Evolutionary conservation across 345 rosid genomes (phyloP), one percentile per base, ranked within the genome.

Genomic region (Lepidium africanum): DNA sequence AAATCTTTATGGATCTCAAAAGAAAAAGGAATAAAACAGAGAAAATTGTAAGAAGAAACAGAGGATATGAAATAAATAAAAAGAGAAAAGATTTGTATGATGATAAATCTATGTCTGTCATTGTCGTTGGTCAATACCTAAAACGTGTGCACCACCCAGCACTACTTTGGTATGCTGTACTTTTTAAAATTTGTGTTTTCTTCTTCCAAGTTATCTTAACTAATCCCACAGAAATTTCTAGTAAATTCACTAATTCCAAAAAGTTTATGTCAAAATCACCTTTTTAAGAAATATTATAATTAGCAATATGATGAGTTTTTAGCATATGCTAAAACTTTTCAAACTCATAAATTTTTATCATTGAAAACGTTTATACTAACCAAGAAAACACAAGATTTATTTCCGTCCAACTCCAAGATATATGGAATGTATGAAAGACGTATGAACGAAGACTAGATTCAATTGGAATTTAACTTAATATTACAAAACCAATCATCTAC

Each of bases 101-200:
- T 39, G 52, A 56, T 27, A 46, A 30, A 39, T 45, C 38, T 47
- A 17, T 57, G 66, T 57, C 46, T 48, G 53, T 72, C 76, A 42
- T 50, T 48, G 42, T 70, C 54, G 12, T 71, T 11, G 25, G 76
- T 72, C 71, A 64, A 64, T 43, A 58, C 53, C 60, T 19, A 72
- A 65, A 33, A 72, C 76, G 76, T 72, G 71, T 72, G 59, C 59
- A 65, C 65, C 66, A 48, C 65, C 46, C 39, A 72, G 39, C 53
- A 57, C 59, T 45, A 63, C 25, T 57, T 57, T 72, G 76, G 70
- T 72, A 27, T 43, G 41, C 40, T 71, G 75, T 48, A 62, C 8
- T 35, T 63, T 45, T 11, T 4, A 0, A 5, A 51, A 39, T 70
- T 10, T 51, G 60, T 21, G 2, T 21, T 51, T 51, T 21, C 41